Conservation (phyloP, 1,139 yeast genomes). For the Protomyces macrosporus region DNA sequence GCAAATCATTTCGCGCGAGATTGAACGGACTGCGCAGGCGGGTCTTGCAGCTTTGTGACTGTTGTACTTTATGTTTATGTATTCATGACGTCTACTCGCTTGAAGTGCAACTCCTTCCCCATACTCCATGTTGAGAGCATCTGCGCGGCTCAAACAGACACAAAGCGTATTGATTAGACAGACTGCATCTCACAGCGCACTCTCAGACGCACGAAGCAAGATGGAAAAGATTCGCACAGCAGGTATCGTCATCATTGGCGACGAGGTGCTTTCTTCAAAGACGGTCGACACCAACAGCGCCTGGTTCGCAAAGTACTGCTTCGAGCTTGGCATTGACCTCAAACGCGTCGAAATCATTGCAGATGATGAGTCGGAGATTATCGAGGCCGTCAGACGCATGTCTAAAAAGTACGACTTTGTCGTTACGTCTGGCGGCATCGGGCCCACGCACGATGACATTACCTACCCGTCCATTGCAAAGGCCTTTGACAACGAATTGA, state of each 20-base stretch:
- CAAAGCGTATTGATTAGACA: background rate
- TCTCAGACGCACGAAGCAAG: background rate
- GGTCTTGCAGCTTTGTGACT: background rate
- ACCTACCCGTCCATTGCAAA: constrained; percentile 64
- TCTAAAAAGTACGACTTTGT: constrained; percentile 58
- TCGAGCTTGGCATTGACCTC: constrained; percentile 58
- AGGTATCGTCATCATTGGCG: constrained; percentile 64
- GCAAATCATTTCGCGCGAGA: constrained; percentile 54
- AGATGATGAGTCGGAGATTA: constrained; percentile 64
- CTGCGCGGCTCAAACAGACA: background rate
- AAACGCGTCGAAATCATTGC: constrained; percentile 67
- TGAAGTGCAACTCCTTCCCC: too few species aligned
- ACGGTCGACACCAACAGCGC: constrained; percentile 72
- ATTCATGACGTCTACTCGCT: too few species aligned
- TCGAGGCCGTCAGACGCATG: constrained; percentile 49
- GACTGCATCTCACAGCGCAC: background rate
- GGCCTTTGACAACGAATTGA: constrained; percentile 52
- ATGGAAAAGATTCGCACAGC: constrained; percentile 35
- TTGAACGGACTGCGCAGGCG: constrained; percentile 49
- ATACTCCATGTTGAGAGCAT: background rate
- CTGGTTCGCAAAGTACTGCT: constrained; percentile 66
- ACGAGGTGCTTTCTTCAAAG: constrained; percentile 83
- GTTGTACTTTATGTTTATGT: background rate
- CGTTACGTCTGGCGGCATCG: constrained; percentile 76
- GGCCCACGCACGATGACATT: constrained; percentile 86